Base-by-base conservation (phyloP, 1,284 basidiomycete genomes). In the Ganoderma meredithae region DNA sequence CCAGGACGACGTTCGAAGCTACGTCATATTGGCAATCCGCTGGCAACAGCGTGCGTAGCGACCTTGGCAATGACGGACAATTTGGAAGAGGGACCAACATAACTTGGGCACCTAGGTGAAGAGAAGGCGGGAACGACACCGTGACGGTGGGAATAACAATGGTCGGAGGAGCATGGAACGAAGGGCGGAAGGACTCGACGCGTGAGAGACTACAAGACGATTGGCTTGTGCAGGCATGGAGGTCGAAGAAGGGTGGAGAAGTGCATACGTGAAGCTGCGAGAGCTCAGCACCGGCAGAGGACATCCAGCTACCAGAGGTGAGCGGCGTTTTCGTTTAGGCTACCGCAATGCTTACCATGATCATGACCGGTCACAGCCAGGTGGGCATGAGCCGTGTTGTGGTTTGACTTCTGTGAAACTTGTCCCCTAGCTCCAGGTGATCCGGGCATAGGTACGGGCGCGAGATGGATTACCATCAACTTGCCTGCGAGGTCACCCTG, bases 381-480 rank as follows among this genome's bases (percentile, higher is more conserved):
- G 47, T 25, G 47, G 47, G 22, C 47, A 22, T 47, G 9, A 22
- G 44, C n/a, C 44, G 44, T 41, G 41, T 49, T 13, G 47, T 49
- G 47, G 47, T 49, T 49, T 49, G 47, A 49, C 47, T 49, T 49
- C 47, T 49, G 47, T 49, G 47, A 49, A 49, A 49, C 47, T 22
- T 47, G 22, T 49, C 47, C 47, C 47, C 47, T 49, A 22, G 22
- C 12, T 49, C 25, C 47, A 49, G 47, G 10, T 49, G 47, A 49
- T 49, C 47, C 47, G 47, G 22, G 25, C 25, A 22, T 13, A 25
- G 22, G 22, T 22, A 49, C 47, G 47, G 47, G 22, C 22, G 47
- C 47, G 22, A 19, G 47, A 49, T 49, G 22, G 47, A 49, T 19
- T 49, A 49, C 22, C 47, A 49, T 19, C 25, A 49, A 8, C 47